phyloP scores from a whole-genome alignment of 805 yeast species.

The Clavispora vitiphila region DNA sequence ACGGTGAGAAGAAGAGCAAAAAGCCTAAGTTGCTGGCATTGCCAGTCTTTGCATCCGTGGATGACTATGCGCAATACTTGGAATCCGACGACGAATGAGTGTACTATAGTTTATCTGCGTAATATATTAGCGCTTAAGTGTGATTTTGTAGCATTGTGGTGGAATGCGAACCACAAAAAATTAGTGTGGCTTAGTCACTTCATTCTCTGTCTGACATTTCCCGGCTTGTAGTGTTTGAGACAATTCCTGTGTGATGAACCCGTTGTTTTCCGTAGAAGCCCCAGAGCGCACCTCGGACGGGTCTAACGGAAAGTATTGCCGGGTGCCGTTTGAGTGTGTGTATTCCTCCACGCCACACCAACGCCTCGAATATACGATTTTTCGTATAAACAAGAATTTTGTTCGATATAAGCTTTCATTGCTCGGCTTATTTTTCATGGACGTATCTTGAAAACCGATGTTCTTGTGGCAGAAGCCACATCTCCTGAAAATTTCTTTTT shows the following conservation, averaged over 20 bases:
- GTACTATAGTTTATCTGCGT: background rate
- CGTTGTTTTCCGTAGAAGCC: background rate
- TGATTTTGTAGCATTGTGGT: background rate
- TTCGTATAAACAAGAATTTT: too few relatives aligned
- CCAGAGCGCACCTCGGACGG: background rate
- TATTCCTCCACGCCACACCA: background rate
- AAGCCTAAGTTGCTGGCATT: conserved; percentile 57
- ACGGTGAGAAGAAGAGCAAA: conserved; percentile 34
- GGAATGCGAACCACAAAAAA: too few relatives aligned
- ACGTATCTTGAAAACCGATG: too few relatives aligned
- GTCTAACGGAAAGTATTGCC: background rate
- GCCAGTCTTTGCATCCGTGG: conserved; percentile 86
- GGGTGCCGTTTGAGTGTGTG: background rate
- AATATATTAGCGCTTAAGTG: background rate
- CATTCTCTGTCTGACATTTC: too few relatives aligned
- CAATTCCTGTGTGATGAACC: background rate
- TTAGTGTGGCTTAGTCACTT: too few relatives aligned
- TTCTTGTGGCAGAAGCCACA: too few relatives aligned
- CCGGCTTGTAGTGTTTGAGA: too few relatives aligned
- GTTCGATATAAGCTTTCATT: background rate
- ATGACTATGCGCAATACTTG: conserved; percentile 73
- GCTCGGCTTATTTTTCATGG: background rate
- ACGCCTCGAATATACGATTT: background rate
- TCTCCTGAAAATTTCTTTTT: background rate
- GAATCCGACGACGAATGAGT: conserved; percentile 53